Evolutionary conservation across 2,329 filamentous ascomycete species (phyloP).

Genomic region (Coniochaeta pulveracea): DNA sequence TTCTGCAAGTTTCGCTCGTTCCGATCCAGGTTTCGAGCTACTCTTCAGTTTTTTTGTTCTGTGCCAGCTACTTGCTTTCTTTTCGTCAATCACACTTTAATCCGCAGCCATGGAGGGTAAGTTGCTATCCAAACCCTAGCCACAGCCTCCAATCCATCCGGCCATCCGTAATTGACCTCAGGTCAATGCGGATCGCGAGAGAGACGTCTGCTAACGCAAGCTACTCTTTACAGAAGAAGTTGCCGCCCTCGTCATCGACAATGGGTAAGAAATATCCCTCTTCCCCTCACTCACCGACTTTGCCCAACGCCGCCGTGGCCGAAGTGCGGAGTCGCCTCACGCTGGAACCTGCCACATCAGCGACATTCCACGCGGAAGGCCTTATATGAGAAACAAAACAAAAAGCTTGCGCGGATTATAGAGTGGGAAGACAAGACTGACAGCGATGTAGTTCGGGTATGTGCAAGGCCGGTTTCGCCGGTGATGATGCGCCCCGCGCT

Average conservation of each 20-base stretch:
- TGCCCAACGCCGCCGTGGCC: constrained; percentile 2
- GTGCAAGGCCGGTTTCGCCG: constrained; percentile 99
- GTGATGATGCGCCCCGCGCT: constrained; percentile 99
- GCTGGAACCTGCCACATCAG: too few relatives aligned
- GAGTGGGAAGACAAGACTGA: too few relatives aligned
- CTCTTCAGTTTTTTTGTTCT: constrained; percentile 15
- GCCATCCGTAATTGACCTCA: not conserved
- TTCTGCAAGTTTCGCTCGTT: constrained; percentile 19
- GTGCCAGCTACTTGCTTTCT: constrained; percentile 17
- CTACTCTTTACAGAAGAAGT: constrained; percentile 75
- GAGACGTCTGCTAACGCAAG: constrained; percentile 28
- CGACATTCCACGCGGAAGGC: too few relatives aligned
- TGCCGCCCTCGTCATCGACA: constrained; percentile 99
- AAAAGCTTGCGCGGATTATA: too few relatives aligned
- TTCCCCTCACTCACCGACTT: constrained; percentile 23
- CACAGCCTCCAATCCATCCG: constrained; percentile 5
- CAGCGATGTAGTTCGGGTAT: constrained; percentile 78
- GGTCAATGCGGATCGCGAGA: too few relatives aligned
- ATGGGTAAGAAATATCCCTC: constrained; percentile 88
- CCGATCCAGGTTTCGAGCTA: constrained; percentile 22
- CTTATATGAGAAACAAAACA: too few relatives aligned
- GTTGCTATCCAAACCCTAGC: constrained; percentile 13
- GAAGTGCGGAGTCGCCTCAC: constrained; percentile 4
- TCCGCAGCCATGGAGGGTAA: constrained; percentile 46
- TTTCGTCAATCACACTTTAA: constrained; percentile 24